A percentile compares a stretch with the other conserved stretches of the same genome.
These are phyloP conservation scores for Vitis hybrid DNA, from an alignment of 177 flowering plant species.

Conservation along the genomic window DNA sequence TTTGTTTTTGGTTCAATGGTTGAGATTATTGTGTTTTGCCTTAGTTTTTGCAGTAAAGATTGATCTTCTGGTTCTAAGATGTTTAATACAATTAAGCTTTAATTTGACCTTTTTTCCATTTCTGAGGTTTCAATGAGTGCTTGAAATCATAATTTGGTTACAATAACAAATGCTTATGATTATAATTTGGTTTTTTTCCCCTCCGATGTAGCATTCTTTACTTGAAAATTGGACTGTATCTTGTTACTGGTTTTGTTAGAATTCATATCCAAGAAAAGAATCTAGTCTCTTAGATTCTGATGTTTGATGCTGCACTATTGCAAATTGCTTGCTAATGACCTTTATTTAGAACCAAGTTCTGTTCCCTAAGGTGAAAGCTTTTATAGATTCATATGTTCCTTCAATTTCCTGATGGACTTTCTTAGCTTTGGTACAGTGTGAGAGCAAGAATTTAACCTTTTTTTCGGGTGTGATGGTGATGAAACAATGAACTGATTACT, in stretches of 20 bases:
- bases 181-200: neutral
- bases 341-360: conserved; percentile 5
- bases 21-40: neutral
- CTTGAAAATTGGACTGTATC: neutral
- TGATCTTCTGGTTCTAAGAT: neutral
- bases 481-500: too few relatives aligned
- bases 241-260: neutral
- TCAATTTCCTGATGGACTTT: neutral
- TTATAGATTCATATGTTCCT: neutral
- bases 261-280: conserved; percentile 8
- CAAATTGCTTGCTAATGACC: neutral
- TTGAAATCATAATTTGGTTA: neutral
- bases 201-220: neutral
- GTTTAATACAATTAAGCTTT: neutral
- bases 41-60: neutral
- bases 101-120: neutral
- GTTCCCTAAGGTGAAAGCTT: conserved; percentile 2
- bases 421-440: too few relatives aligned
- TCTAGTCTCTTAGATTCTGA: conserved; percentile 1
- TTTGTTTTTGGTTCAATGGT: neutral
- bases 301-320: neutral
- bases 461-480: too few relatives aligned
- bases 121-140: neutral
- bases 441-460: too few relatives aligned
- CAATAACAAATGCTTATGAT: neutral